A percentile compares a stretch with the other conserved stretches of the same genome.
phyloP scores from a whole-genome alignment of 225 moss, liverwort and hornwort genomes.

The Sphagnum tenellum region DNA sequence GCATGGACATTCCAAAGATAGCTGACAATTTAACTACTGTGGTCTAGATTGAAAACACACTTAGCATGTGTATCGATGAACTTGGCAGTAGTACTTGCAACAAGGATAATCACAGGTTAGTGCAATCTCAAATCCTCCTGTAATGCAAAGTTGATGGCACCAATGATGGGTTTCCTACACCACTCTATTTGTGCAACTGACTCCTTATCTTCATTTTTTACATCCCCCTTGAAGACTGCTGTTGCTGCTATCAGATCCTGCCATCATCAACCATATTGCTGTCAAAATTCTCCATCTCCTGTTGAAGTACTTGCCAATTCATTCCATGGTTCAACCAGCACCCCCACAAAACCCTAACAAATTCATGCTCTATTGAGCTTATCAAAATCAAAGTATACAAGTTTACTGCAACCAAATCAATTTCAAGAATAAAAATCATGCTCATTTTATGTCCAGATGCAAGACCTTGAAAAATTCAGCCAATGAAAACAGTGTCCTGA shows the following conservation, averaged over 20 bases:
- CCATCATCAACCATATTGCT: background rate
- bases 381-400: no score
- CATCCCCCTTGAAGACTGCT: slow-evolving; percentile 68
- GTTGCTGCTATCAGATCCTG: slow-evolving; percentile 84
- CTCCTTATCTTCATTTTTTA: slow-evolving; percentile 37
- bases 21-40: background rate
- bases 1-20: background rate
- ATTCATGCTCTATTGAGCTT: no score
- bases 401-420: no score
- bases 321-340: no score
- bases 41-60: slow-evolving; percentile 23
- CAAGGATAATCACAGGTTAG: slow-evolving; percentile 82
- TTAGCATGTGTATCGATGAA: slow-evolving; percentile 95
- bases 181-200: slow-evolving; percentile 65
- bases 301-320: background rate
- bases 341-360: no score
- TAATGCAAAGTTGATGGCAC: slow-evolving; percentile 83
- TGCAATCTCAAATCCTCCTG: slow-evolving; percentile 82
- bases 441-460: no score
- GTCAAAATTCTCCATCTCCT: background rate
- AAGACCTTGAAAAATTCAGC: no score
- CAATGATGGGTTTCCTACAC: slow-evolving; percentile 87
- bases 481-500: no score
- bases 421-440: no score
- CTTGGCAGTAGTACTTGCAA: slow-evolving; percentile 75